Evolutionary conservation across 371 early-diverging fungal genomes (phyloP).

Genomic region (Mortierella sp.): DNA sequence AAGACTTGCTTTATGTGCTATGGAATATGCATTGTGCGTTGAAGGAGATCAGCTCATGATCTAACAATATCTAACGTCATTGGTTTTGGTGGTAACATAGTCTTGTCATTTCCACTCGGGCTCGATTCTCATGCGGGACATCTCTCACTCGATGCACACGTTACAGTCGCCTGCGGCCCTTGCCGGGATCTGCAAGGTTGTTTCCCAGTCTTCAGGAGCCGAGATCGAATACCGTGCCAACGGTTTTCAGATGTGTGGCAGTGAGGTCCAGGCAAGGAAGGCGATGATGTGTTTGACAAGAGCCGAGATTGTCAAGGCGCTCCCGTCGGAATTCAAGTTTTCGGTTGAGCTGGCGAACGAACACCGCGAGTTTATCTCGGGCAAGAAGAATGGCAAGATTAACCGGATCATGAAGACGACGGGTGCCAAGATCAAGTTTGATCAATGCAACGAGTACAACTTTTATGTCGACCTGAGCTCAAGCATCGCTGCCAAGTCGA

Average conservation of each 20-base stretch:
- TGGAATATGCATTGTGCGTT: neutral
- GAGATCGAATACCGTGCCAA: conserved; percentile 64
- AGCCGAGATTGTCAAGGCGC: conserved; percentile 37
- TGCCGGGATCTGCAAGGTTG: conserved; percentile 59
- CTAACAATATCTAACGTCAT: neutral
- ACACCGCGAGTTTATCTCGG: conserved; percentile 92
- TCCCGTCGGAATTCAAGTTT: conserved; percentile 57
- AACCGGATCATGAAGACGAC: conserved; percentile 90
- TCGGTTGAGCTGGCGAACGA: conserved; percentile 83
- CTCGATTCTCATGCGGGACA: conserved; percentile 40
- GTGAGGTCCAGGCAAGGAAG: conserved; percentile 33
- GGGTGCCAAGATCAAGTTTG: conserved; percentile 72
- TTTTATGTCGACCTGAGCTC: conserved; percentile 82
- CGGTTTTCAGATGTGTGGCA: conserved; percentile 53
- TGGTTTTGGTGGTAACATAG: conserved; percentile 8
- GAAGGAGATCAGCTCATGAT: neutral
- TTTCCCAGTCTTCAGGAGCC: conserved; percentile 69
- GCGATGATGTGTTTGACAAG: conserved; percentile 48
- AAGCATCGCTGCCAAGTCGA: conserved; percentile 65
- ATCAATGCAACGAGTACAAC: conserved; percentile 79
- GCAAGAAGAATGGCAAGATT: conserved; percentile 96
- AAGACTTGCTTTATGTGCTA: neutral
- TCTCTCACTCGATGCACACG: conserved; percentile 21
- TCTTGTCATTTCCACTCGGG: conserved; percentile 54
- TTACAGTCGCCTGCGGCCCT: conserved; percentile 50